phyloP scores from a whole-genome alignment of 192 early-diverging fungal genomes.

The Umbelopsis ramanniana region DNA sequence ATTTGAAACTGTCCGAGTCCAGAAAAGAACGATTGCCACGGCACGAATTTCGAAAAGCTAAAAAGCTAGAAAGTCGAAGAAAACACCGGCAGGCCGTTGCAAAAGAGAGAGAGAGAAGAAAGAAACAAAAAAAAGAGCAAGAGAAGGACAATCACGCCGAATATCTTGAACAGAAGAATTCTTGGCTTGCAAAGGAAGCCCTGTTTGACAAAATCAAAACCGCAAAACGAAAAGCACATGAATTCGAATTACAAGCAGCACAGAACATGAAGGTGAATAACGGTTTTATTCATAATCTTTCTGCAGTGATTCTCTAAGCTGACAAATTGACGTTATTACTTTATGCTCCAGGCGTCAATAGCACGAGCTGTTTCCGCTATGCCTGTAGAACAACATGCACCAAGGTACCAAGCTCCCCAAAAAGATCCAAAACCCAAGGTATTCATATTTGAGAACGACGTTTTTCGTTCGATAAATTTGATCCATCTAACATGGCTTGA shows the following conservation, averaged over 20 bases:
- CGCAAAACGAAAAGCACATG: conserved; percentile 5
- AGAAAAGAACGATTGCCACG: background rate
- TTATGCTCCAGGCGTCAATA: background rate
- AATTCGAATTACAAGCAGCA: conserved; percentile 5
- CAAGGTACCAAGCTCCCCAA: background rate
- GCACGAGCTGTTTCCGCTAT: background rate
- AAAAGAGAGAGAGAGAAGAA: background rate
- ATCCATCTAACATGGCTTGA: background rate
- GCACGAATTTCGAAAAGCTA: conserved; percentile 8
- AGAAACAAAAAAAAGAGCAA: background rate
- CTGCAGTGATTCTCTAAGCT: background rate
- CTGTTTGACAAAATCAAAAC: conserved; percentile 15
- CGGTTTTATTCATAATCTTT: background rate
- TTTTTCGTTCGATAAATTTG: background rate
- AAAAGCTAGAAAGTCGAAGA: background rate
- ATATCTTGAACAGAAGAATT: background rate
- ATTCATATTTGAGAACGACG: background rate
- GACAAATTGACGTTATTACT: background rate
- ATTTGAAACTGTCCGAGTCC: background rate
- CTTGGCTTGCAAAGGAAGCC: conserved; percentile 15
- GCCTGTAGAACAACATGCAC: background rate
- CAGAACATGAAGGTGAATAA: background rate
- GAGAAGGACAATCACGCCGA: background rate
- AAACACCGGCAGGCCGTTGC: background rate
- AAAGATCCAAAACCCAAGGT: background rate